Conservation (phyloP, 495 filamentous ascomycete species). For the Tuber aestivum region DNA sequence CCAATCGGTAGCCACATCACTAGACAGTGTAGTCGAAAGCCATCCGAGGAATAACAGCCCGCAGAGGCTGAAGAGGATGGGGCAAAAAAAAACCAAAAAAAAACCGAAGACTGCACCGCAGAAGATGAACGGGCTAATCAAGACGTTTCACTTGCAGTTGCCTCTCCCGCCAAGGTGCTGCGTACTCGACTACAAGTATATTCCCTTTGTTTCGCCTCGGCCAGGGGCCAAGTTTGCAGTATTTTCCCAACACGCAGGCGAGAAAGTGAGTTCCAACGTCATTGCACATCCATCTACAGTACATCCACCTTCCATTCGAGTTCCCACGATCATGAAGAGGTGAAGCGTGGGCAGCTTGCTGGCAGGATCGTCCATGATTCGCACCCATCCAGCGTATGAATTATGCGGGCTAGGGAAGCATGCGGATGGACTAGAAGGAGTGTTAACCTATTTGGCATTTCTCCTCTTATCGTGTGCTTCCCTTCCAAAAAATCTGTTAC, state of each 20-base stretch:
- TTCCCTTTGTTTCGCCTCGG: not conserved
- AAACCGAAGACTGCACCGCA: too few species aligned
- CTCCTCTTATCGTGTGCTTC: not conserved
- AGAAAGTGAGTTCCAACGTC: not conserved
- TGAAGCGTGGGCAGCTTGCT: not conserved
- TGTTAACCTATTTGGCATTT: not conserved
- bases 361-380: not conserved
- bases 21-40: not conserved
- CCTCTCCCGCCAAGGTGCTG: not conserved
- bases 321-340: not conserved
- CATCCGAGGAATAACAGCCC: not conserved
- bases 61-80: not conserved
- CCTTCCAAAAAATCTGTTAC: not conserved
- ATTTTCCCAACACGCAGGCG: not conserved
- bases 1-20: not conserved
- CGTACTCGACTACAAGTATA: too few species aligned
- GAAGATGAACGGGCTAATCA: not conserved
- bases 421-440: not conserved
- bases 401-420: not conserved
- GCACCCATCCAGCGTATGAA: not conserved
- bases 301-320: not conserved
- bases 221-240: not conserved
- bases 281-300: not conserved
- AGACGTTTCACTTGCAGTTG: not conserved
- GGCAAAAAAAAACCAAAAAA: too few species aligned